Evolutionary conservation across 805 yeast species (phyloP).

Genomic region (Candida yuanshanica): DNA sequence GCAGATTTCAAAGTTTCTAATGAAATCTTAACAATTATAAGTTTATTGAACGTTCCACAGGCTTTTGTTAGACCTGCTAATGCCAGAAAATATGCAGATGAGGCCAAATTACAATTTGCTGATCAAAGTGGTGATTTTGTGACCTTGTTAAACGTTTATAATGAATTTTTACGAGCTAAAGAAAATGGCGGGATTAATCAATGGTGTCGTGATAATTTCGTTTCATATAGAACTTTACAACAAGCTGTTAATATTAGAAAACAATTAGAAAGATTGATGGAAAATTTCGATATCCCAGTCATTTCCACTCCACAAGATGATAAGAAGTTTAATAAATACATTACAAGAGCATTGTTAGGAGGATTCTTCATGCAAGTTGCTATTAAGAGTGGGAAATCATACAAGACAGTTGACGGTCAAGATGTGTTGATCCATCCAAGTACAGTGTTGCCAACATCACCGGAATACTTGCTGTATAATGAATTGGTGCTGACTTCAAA

Average conservation of each 20-base stretch:
- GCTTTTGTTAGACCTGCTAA: constrained; percentile 92
- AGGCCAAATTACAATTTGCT: constrained; percentile 78
- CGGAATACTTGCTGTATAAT: constrained; percentile 92
- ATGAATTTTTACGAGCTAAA: constrained; percentile 74
- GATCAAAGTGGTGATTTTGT: constrained; percentile 95
- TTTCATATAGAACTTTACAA: constrained; percentile 75
- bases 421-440: constrained; percentile 93
- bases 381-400: constrained; percentile 85
- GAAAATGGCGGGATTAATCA: constrained; percentile 62
- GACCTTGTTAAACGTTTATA: constrained; percentile 81
- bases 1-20: constrained; percentile 83
- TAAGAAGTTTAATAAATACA: constrained; percentile 65
- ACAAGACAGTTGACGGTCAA: constrained; percentile 90
- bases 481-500: constrained; percentile 92
- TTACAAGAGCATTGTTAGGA: constrained; percentile 80
- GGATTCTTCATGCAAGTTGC: constrained; percentile 99
- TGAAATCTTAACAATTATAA: constrained; percentile 83
- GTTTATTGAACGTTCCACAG: constrained; percentile 86
- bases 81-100: constrained; percentile 87
- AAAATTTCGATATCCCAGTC: constrained; percentile 67
- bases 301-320: constrained; percentile 63
- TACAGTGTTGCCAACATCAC: constrained; percentile 80
- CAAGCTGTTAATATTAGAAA: constrained; percentile 84
- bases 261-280: constrained; percentile 82
- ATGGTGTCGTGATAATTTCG: constrained; percentile 91